Evolutionary conservation across 306 rosid species (phyloP).

Genomic region (Corylus avellana): DNA sequence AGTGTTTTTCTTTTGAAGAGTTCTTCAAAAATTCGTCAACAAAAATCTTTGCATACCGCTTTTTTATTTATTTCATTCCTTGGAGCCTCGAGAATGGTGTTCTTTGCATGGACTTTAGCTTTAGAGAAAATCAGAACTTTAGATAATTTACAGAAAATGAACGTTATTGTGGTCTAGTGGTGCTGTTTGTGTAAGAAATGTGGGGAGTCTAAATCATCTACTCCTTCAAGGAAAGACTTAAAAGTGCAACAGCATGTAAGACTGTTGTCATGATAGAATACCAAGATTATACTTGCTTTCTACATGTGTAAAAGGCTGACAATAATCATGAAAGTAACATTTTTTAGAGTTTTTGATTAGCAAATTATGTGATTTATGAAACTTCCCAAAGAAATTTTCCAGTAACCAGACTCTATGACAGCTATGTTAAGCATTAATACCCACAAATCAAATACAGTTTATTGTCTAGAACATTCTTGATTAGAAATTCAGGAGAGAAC

Average conservation of each 20-base stretch:
- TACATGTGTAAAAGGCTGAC: background rate
- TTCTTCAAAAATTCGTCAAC: too few relatives aligned
- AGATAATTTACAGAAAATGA: too few relatives aligned
- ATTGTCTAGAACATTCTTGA: background rate
- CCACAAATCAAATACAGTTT: constrained; percentile 6
- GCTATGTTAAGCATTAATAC: background rate
- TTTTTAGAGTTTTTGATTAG: background rate
- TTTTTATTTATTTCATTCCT: too few relatives aligned
- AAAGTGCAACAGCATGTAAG: background rate
- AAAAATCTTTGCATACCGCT: too few relatives aligned
- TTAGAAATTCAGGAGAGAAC: background rate
- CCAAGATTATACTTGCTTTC: background rate
- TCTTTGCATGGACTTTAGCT: too few relatives aligned
- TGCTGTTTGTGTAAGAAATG: too few relatives aligned
- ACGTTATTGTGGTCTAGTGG: too few relatives aligned
- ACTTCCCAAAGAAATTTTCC: background rate
- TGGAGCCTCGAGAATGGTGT: too few relatives aligned
- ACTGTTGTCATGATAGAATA: background rate
- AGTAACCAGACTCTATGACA: background rate
- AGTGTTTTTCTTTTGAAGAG: too few relatives aligned
- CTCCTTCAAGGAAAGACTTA: background rate
- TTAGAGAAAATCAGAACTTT: too few relatives aligned
- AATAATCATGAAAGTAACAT: background rate
- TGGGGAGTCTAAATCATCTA: too few relatives aligned
- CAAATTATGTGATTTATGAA: background rate